These are phyloP conservation scores for Talaromyces proteolyticus DNA, from an alignment of 495 filamentous ascomycete species.

Conservation along the genomic window DNA sequence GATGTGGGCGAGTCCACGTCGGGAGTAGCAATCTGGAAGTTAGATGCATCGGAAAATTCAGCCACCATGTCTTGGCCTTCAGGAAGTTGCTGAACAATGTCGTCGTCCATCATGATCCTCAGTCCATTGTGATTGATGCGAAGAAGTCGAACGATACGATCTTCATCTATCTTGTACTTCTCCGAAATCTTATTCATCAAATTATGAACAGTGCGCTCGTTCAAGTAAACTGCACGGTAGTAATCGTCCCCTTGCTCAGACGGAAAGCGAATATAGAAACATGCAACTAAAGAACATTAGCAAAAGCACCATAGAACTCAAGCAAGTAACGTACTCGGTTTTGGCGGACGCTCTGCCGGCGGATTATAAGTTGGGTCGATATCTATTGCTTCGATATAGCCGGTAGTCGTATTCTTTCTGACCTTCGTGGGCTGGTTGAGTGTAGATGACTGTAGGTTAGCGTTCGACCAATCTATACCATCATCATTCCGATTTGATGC, in stretches of 20 bases:
- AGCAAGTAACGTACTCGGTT: conserved; percentile 50
- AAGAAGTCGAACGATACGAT: conserved; percentile 60
- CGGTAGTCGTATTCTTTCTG: conserved; percentile 44
- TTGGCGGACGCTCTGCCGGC: conserved; percentile 62
- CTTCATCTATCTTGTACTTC: conserved; percentile 74
- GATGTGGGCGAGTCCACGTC: conserved; percentile 11
- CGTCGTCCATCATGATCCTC: conserved; percentile 84
- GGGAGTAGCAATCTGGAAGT: conserved; percentile 4
- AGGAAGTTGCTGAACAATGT: conserved; percentile 75
- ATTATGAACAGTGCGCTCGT: conserved; percentile 64
- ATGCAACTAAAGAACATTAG: conserved; percentile 55
- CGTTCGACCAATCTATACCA: conserved; percentile 14
- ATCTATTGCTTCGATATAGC: conserved; percentile 87
- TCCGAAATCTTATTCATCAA: conserved; percentile 63
- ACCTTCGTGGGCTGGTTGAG: conserved; percentile 39
- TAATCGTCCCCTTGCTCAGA: conserved; percentile 53
- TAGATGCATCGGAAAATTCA: conserved; percentile 45
- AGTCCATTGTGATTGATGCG: conserved; percentile 67
- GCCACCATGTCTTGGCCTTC: conserved; percentile 89
- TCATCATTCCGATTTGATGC: conserved; percentile 14
- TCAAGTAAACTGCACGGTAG: conserved; percentile 84
- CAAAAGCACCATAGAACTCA: conserved; percentile 4
- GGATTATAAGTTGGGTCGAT: conserved; percentile 83
- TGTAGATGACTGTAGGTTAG: conserved; percentile 4
- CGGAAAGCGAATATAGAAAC: conserved; percentile 73